phyloP scores from a whole-genome alignment of 2,329 filamentous ascomycete species.

The Keithomyces neogunnii region DNA sequence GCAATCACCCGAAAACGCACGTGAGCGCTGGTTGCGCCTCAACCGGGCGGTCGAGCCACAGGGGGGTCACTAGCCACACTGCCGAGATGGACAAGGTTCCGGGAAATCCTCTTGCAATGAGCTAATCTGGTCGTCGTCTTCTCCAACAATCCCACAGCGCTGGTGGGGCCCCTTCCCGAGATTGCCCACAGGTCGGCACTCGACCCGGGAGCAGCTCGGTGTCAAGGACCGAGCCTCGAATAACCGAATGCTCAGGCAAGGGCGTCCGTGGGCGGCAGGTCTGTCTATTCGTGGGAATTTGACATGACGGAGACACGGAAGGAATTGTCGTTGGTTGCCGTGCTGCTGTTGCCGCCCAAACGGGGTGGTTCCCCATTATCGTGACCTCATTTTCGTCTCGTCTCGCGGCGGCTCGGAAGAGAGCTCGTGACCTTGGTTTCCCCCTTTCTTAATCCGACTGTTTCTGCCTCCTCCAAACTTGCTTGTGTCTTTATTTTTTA shows the following conservation, averaged over 20 bases:
- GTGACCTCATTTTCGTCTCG: background rate
- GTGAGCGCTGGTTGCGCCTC: background rate
- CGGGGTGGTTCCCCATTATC: background rate
- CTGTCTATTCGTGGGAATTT: too few species aligned
- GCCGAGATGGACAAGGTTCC: slow-evolving; percentile 10
- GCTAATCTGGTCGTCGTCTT: background rate
- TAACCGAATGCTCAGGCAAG: background rate
- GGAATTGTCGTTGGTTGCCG: too few species aligned
- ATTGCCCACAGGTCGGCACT: background rate
- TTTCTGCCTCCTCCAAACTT: background rate
- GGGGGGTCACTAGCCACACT: too few species aligned
- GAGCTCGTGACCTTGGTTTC: background rate
- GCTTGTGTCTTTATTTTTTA: too few species aligned
- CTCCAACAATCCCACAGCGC: background rate
- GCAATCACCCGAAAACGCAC: background rate
- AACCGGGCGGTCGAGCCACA: background rate
- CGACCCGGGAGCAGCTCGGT: slow-evolving; percentile 1
- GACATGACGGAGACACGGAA: background rate
- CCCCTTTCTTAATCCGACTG: background rate
- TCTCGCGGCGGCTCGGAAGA: background rate
- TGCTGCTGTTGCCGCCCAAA: background rate
- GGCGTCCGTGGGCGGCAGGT: too few species aligned
- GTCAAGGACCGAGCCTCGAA: slow-evolving; percentile 1
- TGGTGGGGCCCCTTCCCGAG: background rate
- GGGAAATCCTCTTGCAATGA: slow-evolving; percentile 26